These are phyloP conservation scores for Typha latifolia DNA, from an alignment of 176 grass and related monocot species.

Conservation along the genomic window DNA sequence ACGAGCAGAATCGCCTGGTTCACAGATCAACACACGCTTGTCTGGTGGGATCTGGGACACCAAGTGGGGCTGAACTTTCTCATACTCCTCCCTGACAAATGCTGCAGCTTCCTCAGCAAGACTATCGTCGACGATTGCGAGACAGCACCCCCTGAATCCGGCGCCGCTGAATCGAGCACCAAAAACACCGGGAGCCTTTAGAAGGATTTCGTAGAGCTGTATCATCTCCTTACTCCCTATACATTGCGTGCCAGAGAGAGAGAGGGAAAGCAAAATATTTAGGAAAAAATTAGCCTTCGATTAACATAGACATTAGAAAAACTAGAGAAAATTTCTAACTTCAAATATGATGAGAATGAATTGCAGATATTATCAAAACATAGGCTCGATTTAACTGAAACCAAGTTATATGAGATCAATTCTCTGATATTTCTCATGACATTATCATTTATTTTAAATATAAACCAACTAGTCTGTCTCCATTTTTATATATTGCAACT, in stretches of 20 bases:
- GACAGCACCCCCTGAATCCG: slow-evolving; percentile 92
- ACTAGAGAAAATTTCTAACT: too few relatives aligned
- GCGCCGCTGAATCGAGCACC: slow-evolving; percentile 89
- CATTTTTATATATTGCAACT: too few relatives aligned
- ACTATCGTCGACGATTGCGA: slow-evolving; percentile 45
- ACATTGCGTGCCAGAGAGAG: neutral
- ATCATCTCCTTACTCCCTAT: slow-evolving; percentile 91
- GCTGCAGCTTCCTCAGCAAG: slow-evolving; percentile 50
- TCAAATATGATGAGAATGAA: too few relatives aligned
- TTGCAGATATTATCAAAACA: too few relatives aligned
- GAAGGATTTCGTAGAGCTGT: slow-evolving; percentile 85
- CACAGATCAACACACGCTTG: slow-evolving; percentile 61
- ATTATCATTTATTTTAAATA: too few relatives aligned
- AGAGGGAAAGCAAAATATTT: neutral
- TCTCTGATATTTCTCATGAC: too few relatives aligned
- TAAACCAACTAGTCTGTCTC: too few relatives aligned
- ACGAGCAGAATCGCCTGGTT: slow-evolving; percentile 49
- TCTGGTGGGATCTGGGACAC: slow-evolving; percentile 40
- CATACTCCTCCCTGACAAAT: slow-evolving; percentile 47
- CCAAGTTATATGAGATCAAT: too few relatives aligned
- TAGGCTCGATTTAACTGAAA: too few relatives aligned
- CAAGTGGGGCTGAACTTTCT: slow-evolving; percentile 60
- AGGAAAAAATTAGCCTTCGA: too few relatives aligned
- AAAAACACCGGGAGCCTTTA: slow-evolving; percentile 71
- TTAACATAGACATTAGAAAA: too few relatives aligned